phyloP scores from a whole-genome alignment of 1,284 basidiomycete species.

The Irpex rosettiformis region DNA sequence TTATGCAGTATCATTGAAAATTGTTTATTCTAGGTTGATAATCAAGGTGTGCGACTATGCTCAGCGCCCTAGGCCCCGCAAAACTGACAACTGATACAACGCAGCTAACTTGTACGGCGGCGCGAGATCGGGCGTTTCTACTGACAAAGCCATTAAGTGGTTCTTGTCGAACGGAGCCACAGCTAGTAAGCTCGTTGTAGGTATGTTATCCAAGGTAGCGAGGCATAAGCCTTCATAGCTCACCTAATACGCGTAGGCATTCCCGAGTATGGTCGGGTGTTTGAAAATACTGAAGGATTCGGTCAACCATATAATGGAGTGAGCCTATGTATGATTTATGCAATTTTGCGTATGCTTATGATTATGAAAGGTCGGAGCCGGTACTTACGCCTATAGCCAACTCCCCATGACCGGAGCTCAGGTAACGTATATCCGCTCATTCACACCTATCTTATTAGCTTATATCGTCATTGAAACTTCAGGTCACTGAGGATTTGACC shows the following conservation, averaged over 20 bases:
- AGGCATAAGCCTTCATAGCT: too few relatives aligned
- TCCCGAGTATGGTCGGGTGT: conserved; percentile 83
- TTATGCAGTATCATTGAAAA: background rate
- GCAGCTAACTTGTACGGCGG: conserved; percentile 74
- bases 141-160: conserved; percentile 67
- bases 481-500: conserved; percentile 67
- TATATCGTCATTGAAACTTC: background rate
- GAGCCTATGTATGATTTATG: conserved; percentile 20
- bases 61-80: background rate
- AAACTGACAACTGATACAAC: background rate
- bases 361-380: conserved; percentile 62
- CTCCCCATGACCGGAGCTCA: conserved; percentile 62
- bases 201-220: background rate
- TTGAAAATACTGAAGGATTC: conserved; percentile 75
- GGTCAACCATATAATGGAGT: conserved; percentile 73
- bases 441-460: background rate
- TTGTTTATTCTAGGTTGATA: conserved; percentile 42
- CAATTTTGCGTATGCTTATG: background rate
- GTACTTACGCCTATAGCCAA: conserved; percentile 74
- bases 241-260: conserved; percentile 37
- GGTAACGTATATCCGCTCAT: conserved; percentile 21
- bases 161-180: conserved; percentile 70
- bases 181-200: conserved; percentile 74
- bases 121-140: conserved; percentile 56
- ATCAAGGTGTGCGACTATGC: conserved; percentile 44